Conservation (phyloP, 495 filamentous ascomycete species). For the Talaromyces thailandensis region DNA sequence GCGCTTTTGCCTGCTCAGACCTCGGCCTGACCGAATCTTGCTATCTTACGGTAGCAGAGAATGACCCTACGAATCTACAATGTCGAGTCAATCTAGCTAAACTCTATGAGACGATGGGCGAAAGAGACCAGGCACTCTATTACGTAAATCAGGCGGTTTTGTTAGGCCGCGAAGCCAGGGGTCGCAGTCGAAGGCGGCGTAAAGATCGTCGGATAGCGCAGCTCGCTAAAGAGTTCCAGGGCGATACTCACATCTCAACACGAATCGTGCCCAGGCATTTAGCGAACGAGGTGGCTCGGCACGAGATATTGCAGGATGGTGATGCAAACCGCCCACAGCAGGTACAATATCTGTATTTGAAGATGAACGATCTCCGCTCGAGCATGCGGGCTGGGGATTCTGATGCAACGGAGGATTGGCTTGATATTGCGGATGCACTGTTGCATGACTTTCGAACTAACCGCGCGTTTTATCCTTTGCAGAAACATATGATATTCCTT, state of each 20-base stretch:
- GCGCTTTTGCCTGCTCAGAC: conserved; percentile 54
- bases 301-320: conserved; percentile 17
- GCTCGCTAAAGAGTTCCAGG: conserved; percentile 30
- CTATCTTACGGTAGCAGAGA: conserved; percentile 60
- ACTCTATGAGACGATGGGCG: conserved; percentile 64
- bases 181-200: conserved; percentile 22
- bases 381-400: conserved; percentile 40
- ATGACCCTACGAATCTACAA: conserved; percentile 58
- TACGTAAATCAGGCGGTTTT: conserved; percentile 64
- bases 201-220: conserved; percentile 36
- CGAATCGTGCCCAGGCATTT: conserved; percentile 20
- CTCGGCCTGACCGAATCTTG: conserved; percentile 62
- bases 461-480: conserved; percentile 67
- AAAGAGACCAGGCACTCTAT: conserved; percentile 62
- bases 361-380: conserved; percentile 43
- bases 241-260: conserved; percentile 9
- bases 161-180: conserved; percentile 38
- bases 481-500: conserved; percentile 59
- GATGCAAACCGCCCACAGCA: conserved; percentile 39
- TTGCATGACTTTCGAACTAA: conserved; percentile 72
- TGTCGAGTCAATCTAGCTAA: conserved; percentile 68
- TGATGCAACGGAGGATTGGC: conserved; percentile 54
- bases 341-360: conserved; percentile 47
- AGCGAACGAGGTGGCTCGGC: conserved; percentile 11
- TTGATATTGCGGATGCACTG: conserved; percentile 63